A percentile compares a stretch with the other conserved stretches of the same genome.
phyloP scores from a whole-genome alignment of 495 filamentous ascomycete genomes.

The Mytilinidion resinicola region DNA sequence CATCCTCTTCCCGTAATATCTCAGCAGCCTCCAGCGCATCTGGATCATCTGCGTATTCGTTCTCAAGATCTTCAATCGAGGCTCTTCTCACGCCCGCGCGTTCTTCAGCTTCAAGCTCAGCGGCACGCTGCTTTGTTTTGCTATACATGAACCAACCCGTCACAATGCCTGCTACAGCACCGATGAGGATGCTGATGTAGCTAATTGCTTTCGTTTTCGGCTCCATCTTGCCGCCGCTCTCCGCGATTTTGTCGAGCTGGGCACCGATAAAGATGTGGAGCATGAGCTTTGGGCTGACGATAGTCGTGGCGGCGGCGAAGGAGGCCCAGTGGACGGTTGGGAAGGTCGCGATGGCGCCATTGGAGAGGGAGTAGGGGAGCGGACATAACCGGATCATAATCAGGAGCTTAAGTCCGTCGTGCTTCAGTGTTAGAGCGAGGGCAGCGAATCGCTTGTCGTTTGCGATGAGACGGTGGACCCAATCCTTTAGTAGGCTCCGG shows the following conservation, averaged over 20 bases:
- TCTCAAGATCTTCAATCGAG: constrained; percentile 15
- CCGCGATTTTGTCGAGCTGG: constrained; percentile 65
- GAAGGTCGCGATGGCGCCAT: constrained; percentile 89
- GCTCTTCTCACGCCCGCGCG: constrained; percentile 42
- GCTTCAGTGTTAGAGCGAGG: constrained; percentile 58
- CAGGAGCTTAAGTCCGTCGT: constrained; percentile 82
- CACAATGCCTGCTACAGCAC: constrained; percentile 59
- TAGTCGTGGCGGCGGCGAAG: constrained; percentile 75
- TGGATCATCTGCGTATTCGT: constrained; percentile 37
- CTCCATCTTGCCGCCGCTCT: constrained; percentile 55
- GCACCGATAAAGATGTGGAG: constrained; percentile 91
- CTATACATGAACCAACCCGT: constrained; percentile 81
- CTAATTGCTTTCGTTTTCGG: constrained; percentile 64
- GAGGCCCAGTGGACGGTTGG: constrained; percentile 70
- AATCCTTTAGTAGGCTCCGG: constrained; percentile 65
- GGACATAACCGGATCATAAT: constrained; percentile 92
- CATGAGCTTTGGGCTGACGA: constrained; percentile 73
- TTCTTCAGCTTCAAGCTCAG: constrained; percentile 79
- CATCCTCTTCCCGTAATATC: constrained; percentile 41
- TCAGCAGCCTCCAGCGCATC: constrained; percentile 28
- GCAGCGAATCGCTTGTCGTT: constrained; percentile 73
- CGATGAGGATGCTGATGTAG: constrained; percentile 72
- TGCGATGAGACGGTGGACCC: constrained; percentile 73
- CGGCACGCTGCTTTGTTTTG: constrained; percentile 74
- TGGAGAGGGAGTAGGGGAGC: constrained; percentile 88